Conservation (phyloP, 2,329 filamentous ascomycete species). For the Exophiala spinifera region DNA sequence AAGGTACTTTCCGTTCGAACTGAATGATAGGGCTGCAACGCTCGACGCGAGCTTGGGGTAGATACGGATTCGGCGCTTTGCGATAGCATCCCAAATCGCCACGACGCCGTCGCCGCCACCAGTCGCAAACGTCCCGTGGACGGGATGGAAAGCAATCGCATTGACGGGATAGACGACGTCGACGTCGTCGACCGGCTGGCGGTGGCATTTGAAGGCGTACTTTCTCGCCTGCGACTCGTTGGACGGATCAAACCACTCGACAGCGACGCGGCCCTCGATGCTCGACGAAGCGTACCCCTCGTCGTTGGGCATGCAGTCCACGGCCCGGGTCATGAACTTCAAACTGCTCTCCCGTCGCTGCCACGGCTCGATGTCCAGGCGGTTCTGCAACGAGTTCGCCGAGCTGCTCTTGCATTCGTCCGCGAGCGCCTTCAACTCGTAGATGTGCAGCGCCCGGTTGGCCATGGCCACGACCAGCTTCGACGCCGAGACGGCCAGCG, state of each 20-base stretch:
- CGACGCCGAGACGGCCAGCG: conserved; percentile 70
- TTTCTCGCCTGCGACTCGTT: conserved; percentile 84
- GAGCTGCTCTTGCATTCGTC: conserved; percentile 52
- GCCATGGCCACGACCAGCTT: conserved; percentile 97
- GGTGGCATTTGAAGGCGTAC: conserved; percentile 98
- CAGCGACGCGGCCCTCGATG: conserved; percentile 92
- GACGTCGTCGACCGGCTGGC: conserved; percentile 65
- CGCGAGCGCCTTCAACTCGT: conserved; percentile 71
- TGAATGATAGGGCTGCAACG: conserved; percentile 72
- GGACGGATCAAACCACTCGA: conserved; percentile 95
- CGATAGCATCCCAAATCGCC: conserved; percentile 88
- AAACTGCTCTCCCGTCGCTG: conserved; percentile 90
- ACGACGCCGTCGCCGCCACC: conserved; percentile 88
- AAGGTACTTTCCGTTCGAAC: conserved; percentile 12
- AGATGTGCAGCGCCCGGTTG: conserved; percentile 87
- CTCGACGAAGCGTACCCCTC: conserved; percentile 87
- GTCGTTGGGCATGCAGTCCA: conserved; percentile 95
- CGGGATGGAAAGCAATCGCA: conserved; percentile 80
- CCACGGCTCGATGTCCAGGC: conserved; percentile 69
- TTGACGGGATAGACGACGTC: conserved; percentile 93
- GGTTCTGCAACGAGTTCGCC: conserved; percentile 41
- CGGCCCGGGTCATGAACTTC: conserved; percentile 91
- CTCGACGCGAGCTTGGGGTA: conserved; percentile 81
- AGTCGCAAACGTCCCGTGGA: conserved; percentile 79
- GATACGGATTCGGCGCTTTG: conserved; percentile 83